Base-by-base conservation (phyloP, 1,284 basidiomycete genomes). In the Puccinia hordei region DNA sequence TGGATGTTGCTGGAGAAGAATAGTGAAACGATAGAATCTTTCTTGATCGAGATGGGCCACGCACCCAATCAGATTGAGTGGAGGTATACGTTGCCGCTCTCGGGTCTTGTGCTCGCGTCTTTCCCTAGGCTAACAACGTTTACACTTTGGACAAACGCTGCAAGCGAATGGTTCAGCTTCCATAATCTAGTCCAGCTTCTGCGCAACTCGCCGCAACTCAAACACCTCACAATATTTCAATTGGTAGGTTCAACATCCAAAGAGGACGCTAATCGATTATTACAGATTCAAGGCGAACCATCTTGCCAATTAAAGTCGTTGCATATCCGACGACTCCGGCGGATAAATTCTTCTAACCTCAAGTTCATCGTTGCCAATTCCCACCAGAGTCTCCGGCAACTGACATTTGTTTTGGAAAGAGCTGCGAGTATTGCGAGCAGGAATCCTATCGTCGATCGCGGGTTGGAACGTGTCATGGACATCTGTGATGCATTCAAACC, bases 191-290 rank as follows among this genome's bases (percentile, higher is more conserved):
- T 33, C 27, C 27, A 51, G 15, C 44, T 71, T 22, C 46, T 71
- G 1, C 46, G 51, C 27, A 17, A 24, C 68, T 44, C 68, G 19
- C 68, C 68, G 27, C 27, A 35, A 24, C 27, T 53, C 8, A 53
- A 53, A 46, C 46, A 71, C 8, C 46, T 71, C 3, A 71, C 68
- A n/a, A 22, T 71, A 9, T 71, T 71, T 71, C 68, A 71, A 22
- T 17, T 71, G 46, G 27, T 6, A 19, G 68, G 68, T 17, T 24
- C 44, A 51, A 4, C 38, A 17, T 4, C 13, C 8, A 27, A 71
- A 13, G 46, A 30, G 46, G 68, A 33, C 8, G 68, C 44, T 1
- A 15, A 12, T 41, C 4, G 33, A 8, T 5, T 71, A 1, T 12
- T 30, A 17, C 8, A 8, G 10, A 71, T 1, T 4, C 51, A 33